Evolutionary conservation across 2,329 filamentous ascomycete species (phyloP), one percentile per base, ranked within the genome.

Genomic region (Westerdykella ornata): DNA sequence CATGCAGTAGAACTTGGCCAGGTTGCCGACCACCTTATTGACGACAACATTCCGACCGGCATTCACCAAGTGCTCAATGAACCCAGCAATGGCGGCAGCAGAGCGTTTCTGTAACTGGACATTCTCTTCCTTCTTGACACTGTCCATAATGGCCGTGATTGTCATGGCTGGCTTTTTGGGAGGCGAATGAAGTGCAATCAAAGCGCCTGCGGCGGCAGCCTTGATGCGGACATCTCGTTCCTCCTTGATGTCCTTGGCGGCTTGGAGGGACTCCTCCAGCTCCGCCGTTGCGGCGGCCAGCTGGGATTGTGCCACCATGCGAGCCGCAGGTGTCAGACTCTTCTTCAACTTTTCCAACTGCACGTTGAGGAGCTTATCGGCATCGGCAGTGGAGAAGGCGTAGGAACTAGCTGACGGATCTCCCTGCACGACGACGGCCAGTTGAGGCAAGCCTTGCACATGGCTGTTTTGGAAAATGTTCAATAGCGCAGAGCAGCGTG

Each of bases 101-200:
- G 90, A 95, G 17, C 90, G 84, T 53, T 79, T 80, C 63, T 98
- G 92, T 1, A 98, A 73, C 51, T 92, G 86, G 19, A 84, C 68
- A 57, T 94, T 97, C 56, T 96, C 92, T 62, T 98, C 94, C 29
- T 81, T 82, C 68, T 97, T 98, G 59, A 98, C 79, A 57, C 90
- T 97, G 64, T 98, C 92, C 92, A 98, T 98, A 67, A 98, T 85
- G 2, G 82, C 87, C 68, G 95, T 96, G 69, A 98, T 98, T 11
- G 95, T 80, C 14, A 83, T 79, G 47, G 87, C 88, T 8, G 90
- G 88, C 63, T 94, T 97, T 77, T 95, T 97, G 0, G 94, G 90
- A 8, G 96, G 76, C 20, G 85, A 76, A 43, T 82, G 80, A 69
- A 97, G 82, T n/a, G 88, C 84, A 37, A 98, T 85, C 42, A 97